Base-by-base conservation (phyloP, 2,329 filamentous ascomycete genomes). In the Cadophora sp. region DNA sequence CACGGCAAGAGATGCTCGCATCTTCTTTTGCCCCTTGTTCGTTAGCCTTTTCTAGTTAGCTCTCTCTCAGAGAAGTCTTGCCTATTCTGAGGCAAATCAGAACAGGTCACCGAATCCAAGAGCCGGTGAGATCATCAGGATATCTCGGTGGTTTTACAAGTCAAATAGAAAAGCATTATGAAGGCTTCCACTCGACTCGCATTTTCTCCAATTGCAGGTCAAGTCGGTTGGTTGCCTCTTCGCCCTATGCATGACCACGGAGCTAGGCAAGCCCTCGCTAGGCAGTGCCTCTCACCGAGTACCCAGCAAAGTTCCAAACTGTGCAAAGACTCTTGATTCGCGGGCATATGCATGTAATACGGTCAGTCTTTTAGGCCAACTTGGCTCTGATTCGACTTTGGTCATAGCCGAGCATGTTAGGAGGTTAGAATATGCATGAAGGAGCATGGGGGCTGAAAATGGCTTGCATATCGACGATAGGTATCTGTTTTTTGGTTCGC, bases 271-370 rank as follows among this genome's bases (percentile, higher is more conserved):
- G 30, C 30, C 33, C 24, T 39, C 30, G 11, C 30, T 45, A 59
- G 56, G 41, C 36, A 59, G 45, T 59, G 39, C 14, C 45, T 59
- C 62, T 50, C 62, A 64, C 51, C 62, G 62, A 64, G 62, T 64
- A 64, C 18, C 36, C 56, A 64, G 62, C 39, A 55, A 56, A 58
- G 18, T 59, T 27, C 62, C 20, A 16, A 43, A 48, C 16, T 20
- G 27, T 36, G 27, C 4, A 36, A 59, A 6, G 30, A 16, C 43
- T 36, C 18, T 30, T 48, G 39, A 33, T 48, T 59, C 62, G 47
- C 43, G 14, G 53, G 5, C 56, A 41, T 47, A 59, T 59, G 53
- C 62, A 64, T 24, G 45, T 64, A 39, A 64, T 50, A 50, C 62
- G 53, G 62, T 24, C 61, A 20, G 39, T 56, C 36, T 58, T 41